Percentiles rank a stretch among this genome's conserved stretches.
phyloP scores from a whole-genome alignment of 2,329 filamentous ascomycete genomes.

The Scortechinia acanthostroma region DNA sequence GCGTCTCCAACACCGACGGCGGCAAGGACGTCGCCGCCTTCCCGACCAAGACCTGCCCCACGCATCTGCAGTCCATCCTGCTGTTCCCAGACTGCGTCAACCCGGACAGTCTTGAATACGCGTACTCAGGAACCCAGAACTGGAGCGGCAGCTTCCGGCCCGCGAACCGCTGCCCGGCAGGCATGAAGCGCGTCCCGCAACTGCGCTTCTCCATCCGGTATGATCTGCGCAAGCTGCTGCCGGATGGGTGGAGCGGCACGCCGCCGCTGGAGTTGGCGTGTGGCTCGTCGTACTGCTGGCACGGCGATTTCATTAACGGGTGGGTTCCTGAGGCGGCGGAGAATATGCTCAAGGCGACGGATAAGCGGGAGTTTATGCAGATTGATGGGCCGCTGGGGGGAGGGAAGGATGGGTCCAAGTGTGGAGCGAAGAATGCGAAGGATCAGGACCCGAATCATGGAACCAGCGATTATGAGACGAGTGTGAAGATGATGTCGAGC shows the following conservation, averaged over 20 bases:
- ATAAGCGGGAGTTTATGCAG: too few relatives aligned
- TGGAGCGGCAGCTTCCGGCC: slow-evolving; percentile 21
- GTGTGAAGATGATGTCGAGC: too few relatives aligned
- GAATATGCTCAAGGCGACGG: slow-evolving; percentile 31
- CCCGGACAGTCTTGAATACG: slow-evolving; percentile 18
- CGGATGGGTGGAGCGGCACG: slow-evolving; percentile 31
- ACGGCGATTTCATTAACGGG: slow-evolving; percentile 38
- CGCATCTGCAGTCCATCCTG: slow-evolving; percentile 30
- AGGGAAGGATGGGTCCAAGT: too few relatives aligned
- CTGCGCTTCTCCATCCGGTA: slow-evolving; percentile 37
- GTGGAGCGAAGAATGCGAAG: too few relatives aligned
- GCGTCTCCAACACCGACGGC: slow-evolving; percentile 9
- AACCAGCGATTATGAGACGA: too few relatives aligned
- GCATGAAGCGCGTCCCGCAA: slow-evolving; percentile 35
- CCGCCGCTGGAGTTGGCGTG: slow-evolving; percentile 33
- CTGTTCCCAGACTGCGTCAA: slow-evolving; percentile 32
- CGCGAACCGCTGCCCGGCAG: slow-evolving; percentile 26
- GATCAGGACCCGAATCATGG: too few relatives aligned
- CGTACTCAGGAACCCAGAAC: slow-evolving; percentile 13
- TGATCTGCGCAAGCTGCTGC: slow-evolving; percentile 29
- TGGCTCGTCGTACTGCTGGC: slow-evolving; percentile 28
- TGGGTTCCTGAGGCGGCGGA: slow-evolving; percentile 29
- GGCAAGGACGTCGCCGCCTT: slow-evolving; percentile 13
- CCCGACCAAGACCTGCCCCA: slow-evolving; percentile 21
- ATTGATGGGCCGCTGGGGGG: too few relatives aligned